Evolutionary conservation across 495 filamentous ascomycete genomes (phyloP).

Genomic region (Hypoxylon trugodes): DNA sequence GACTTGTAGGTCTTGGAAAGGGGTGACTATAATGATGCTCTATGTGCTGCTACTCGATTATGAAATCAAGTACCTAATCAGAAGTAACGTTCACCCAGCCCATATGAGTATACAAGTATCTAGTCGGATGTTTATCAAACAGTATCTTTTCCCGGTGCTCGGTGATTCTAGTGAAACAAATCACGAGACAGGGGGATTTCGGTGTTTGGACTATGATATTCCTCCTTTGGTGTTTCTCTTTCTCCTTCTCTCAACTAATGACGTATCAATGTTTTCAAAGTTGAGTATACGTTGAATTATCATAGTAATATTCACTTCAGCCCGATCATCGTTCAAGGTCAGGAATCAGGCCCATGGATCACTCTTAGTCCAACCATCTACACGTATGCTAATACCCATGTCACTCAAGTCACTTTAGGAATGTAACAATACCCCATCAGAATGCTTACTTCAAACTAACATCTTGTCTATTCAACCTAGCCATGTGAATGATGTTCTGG

Average conservation of each 20-base stretch:
- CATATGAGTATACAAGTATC: neutral
- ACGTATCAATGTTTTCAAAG: neutral
- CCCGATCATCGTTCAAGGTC: no score
- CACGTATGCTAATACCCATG: constrained; percentile 18
- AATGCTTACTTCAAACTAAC: neutral
- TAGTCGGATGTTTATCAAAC: neutral
- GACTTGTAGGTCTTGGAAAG: neutral
- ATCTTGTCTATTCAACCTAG: neutral
- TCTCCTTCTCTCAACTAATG: no score
- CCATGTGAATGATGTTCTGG: neutral
- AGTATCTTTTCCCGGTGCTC: neutral
- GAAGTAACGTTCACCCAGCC: neutral
- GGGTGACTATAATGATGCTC: neutral
- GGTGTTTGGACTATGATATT: neutral
- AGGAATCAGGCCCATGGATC: no score
- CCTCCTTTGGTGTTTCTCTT: no score
- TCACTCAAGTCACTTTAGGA: neutral
- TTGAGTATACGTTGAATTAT: neutral
- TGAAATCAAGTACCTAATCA: neutral
- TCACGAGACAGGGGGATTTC: constrained; percentile 22
- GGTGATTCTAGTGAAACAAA: constrained; percentile 18
- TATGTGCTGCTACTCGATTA: neutral
- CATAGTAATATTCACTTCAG: constrained; percentile 7
- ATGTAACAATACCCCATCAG: neutral
- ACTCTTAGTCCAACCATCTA: constrained; percentile 7